Evolutionary conservation across 2,329 filamentous ascomycete genomes (phyloP), one percentile per base, ranked within the genome.

Genomic region (Nemania sp.): DNA sequence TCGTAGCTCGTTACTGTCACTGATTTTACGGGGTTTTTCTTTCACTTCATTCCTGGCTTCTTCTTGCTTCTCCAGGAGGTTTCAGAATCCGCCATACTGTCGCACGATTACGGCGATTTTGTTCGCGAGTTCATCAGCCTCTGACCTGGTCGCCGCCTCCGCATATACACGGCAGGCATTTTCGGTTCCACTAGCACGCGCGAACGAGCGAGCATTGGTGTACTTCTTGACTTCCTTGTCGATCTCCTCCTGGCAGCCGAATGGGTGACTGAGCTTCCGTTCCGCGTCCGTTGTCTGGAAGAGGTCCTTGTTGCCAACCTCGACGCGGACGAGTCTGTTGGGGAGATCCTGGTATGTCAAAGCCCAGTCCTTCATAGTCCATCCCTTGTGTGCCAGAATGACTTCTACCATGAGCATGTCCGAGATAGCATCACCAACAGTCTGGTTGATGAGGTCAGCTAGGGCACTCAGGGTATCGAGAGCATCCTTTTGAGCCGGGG

Each of bases 361-460:
- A 64, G 93, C 87, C 95, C 95, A 99, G 75, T 98, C 92, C 74
- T 89, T 88, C 47, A 92, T 88, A 25, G 86, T 87, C 93, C 93
- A 99, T 67, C 83, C 84, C 81, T 97, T 98, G 84, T 98, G 92
- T 6, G 95, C 93, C 42, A 99, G 88, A 67, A 98, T 95, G 35
- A 94, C 91, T 78, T 99, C 95, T 40, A 98, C 93, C 72, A 99
- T 87, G 47, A 99, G 86, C 84, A 97, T 90, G 78, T 99, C 95
- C 0, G 92, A 97, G 59, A 99, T 85, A 48, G 95, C 95, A 74
- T 99, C 95, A 54, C 95, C 95, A 48, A 98, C 94, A 1, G 95
- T 95, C 80, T 99, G 95, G 82, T 99, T 99, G 81, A 99, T 96
- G 65, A 99, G 84, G 69, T 97, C 91, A 52, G 89, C 89, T 55